A percentile compares a stretch with the other conserved stretches of the same genome.
phyloP scores from a whole-genome alignment of 73 alveolate species.

The Tetrahymena thermophila region DNA sequence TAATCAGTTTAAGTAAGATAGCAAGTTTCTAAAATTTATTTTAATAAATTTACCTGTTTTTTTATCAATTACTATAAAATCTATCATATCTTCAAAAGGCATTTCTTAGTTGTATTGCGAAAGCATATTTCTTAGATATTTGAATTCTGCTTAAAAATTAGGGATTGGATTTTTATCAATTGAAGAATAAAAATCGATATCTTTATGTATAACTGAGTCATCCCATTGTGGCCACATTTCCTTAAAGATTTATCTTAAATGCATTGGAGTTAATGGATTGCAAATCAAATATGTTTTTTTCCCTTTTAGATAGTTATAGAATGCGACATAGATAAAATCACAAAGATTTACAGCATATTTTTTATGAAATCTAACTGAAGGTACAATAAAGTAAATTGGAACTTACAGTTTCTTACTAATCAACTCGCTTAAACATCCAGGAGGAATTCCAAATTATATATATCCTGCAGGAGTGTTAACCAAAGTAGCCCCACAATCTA shows the following conservation, averaged over 20 bases:
- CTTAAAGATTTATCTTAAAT: background rate
- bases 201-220: background rate
- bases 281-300: background rate
- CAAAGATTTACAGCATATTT: background rate
- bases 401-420: background rate
- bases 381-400: background rate
- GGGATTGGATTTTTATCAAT: background rate
- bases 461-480: background rate
- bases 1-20: too few species aligned
- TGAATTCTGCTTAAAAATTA: background rate
- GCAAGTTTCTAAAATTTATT: background rate
- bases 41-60: background rate
- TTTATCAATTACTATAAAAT: background rate
- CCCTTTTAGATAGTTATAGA: background rate
- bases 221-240: background rate
- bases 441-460: background rate
- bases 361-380: background rate
- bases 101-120: background rate
- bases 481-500: background rate
- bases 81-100: background rate
- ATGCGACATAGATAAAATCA: background rate
- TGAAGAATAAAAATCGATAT: background rate
- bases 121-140: background rate
- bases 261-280: background rate
- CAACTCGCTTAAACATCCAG: background rate